Conservation (phyloP, 2,329 filamentous ascomycete genomes). For the Byssochlamys sp. region DNA sequence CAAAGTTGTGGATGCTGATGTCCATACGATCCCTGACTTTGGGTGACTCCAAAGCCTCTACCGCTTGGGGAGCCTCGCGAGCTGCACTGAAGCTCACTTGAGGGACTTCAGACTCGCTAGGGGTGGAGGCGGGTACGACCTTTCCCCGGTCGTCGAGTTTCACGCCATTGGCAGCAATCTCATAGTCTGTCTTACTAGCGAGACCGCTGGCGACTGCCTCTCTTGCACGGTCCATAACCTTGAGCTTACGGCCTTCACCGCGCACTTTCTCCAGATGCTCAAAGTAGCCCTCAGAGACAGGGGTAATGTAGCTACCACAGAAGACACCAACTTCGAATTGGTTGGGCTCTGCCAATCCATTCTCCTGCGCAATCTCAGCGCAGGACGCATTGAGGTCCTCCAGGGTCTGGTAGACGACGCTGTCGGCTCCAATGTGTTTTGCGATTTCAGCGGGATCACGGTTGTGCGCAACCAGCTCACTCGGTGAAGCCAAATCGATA, state of each 20-base stretch:
- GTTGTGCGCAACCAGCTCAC: slow-evolving; percentile 62
- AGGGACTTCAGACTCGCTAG: slow-evolving; percentile 14
- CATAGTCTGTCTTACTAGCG: slow-evolving; percentile 51
- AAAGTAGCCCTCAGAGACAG: slow-evolving; percentile 71
- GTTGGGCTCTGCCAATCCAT: slow-evolving; percentile 42
- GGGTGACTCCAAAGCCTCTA: slow-evolving; percentile 25
- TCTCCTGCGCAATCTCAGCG: slow-evolving; percentile 53
- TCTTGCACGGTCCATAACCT: slow-evolving; percentile 55
- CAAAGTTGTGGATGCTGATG: slow-evolving; percentile 52
- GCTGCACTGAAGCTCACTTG: slow-evolving; percentile 12
- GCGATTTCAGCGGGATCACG: slow-evolving; percentile 54
- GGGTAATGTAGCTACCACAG: slow-evolving; percentile 75
- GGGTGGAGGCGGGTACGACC: slow-evolving; percentile 41
- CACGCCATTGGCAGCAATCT: slow-evolving; percentile 54
- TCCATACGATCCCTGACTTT: slow-evolving; percentile 46
- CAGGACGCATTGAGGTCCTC: slow-evolving; percentile 73
- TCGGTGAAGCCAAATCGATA: slow-evolving; percentile 63
- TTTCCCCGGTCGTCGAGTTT: slow-evolving; percentile 48
- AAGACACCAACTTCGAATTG: slow-evolving; percentile 89
- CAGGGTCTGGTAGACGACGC: slow-evolving; percentile 67
- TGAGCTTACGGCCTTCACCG: slow-evolving; percentile 59
- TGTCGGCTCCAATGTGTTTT: slow-evolving; percentile 61
- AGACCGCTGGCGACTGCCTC: slow-evolving; percentile 55
- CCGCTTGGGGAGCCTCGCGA: slow-evolving; percentile 10
- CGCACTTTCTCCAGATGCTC: slow-evolving; percentile 64